Conservation (phyloP, 257 asterid species). For the Forsythia viridissima region DNA sequence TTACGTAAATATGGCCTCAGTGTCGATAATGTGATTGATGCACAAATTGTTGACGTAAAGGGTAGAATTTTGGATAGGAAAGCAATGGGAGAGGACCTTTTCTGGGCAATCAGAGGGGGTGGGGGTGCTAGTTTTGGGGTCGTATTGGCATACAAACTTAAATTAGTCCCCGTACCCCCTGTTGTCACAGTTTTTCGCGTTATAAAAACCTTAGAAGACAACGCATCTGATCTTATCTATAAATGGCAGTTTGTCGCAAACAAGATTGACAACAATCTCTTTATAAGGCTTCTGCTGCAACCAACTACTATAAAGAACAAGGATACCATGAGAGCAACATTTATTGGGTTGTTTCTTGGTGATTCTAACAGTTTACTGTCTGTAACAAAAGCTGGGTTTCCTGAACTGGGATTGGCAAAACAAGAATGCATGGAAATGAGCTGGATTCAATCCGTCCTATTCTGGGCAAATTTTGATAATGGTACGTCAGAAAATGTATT, state of each 20-base stretch:
- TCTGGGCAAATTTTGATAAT: slow-evolving; percentile 29
- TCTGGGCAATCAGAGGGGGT: slow-evolving; percentile 46
- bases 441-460: slow-evolving; percentile 37
- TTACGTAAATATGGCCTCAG: slow-evolving; percentile 32
- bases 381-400: slow-evolving; percentile 12
- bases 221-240: slow-evolving; percentile 20
- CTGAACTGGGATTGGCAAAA: slow-evolving; percentile 29
- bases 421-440: slow-evolving; percentile 38
- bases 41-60: slow-evolving; percentile 32
- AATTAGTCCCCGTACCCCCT: slow-evolving; percentile 28
- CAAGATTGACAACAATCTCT: slow-evolving; percentile 28
- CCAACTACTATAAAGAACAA: slow-evolving; percentile 7
- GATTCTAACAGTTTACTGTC: slow-evolving; percentile 9
- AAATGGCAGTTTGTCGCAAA: slow-evolving; percentile 18
- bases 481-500: slow-evolving; percentile 18
- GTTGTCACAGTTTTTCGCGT: slow-evolving; percentile 27
- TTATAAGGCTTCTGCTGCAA: slow-evolving; percentile 26
- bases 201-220: slow-evolving; percentile 6
- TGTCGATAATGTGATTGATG: slow-evolving; percentile 33
- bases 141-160: slow-evolving; percentile 24
- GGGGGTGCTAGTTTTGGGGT: slow-evolving; percentile 46
- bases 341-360: slow-evolving; percentile 36
- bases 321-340: slow-evolving; percentile 18
- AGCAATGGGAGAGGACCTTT: slow-evolving; percentile 39
- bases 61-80: slow-evolving; percentile 31